phyloP scores from a whole-genome alignment of 352 stramenopile genomes.

The Pythium sp. region DNA sequence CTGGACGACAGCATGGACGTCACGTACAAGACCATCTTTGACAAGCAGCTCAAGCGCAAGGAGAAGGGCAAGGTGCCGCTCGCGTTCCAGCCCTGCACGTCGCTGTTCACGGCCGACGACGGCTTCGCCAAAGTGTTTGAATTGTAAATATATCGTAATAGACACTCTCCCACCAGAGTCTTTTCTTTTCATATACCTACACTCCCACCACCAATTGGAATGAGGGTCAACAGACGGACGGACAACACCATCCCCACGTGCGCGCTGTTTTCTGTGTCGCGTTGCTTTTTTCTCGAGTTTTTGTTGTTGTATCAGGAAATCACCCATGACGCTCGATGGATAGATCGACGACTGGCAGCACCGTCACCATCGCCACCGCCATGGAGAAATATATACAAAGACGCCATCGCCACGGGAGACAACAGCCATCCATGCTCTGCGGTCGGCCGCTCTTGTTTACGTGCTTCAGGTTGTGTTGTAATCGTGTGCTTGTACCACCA shows the following conservation, averaged over 20 bases:
- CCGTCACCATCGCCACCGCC: not conserved
- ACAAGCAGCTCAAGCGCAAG: slow-evolving; percentile 83
- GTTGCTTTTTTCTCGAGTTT: not conserved
- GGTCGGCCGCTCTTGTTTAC: not conserved
- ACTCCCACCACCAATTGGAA: not conserved
- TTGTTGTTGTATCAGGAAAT: slow-evolving; percentile 3
- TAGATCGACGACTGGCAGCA: not conserved
- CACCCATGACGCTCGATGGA: not conserved
- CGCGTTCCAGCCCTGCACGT: slow-evolving; percentile 57
- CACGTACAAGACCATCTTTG: slow-evolving; percentile 79
- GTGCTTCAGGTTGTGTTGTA: not conserved
- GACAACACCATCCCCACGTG: not conserved
- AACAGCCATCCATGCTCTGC: not conserved
- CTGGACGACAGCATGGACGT: slow-evolving; percentile 71
- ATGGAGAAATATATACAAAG: slow-evolving; percentile 7
- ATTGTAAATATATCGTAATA: slow-evolving; percentile 52
- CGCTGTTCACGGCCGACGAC: slow-evolving; percentile 60
- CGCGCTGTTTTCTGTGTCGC: not conserved
- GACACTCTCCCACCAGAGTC: slow-evolving; percentile 10
- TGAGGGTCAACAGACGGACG: not conserved
- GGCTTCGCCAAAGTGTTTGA: slow-evolving; percentile 71
- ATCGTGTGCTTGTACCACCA: not conserved
- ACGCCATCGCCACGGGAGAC: not conserved
- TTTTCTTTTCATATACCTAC: slow-evolving; percentile 16
- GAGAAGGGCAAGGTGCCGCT: slow-evolving; percentile 74